Conservation (phyloP, 1,139 yeast genomes). For the Nakaseomyces sp. region DNA sequence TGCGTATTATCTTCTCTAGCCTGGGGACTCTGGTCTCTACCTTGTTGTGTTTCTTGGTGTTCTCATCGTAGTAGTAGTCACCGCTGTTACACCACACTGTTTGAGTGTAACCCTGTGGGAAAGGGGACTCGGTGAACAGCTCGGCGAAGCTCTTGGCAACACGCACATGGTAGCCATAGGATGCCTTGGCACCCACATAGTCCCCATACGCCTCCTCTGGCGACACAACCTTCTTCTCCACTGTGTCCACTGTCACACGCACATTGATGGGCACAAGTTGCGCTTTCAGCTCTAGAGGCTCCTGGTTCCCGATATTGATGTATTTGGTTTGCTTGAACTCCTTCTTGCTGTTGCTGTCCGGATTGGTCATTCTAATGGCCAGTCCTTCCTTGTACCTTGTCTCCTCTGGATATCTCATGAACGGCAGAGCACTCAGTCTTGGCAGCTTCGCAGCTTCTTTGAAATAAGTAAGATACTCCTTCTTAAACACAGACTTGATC, state of each 20-base stretch:
- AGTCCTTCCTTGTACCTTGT: conserved; percentile 53
- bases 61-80: conserved; percentile 42
- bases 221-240: conserved; percentile 55
- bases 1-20: conserved; percentile 19
- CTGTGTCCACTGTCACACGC: conserved; percentile 69
- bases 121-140: conserved; percentile 62
- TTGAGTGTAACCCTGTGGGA: conserved; percentile 61
- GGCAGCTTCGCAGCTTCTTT: conserved; percentile 65
- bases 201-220: conserved; percentile 65
- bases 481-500: conserved; percentile 52
- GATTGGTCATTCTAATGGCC: conserved; percentile 49
- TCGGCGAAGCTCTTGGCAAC: conserved; percentile 52
- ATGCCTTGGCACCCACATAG: conserved; percentile 44
- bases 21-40: conserved; percentile 19
- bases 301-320: conserved; percentile 62
- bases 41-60: conserved; percentile 18
- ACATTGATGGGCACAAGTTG: conserved; percentile 69
- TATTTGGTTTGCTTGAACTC: conserved; percentile 55
- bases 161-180: conserved; percentile 73
- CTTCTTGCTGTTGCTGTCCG: conserved; percentile 34
- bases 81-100: conserved; percentile 43
- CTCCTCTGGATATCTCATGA: conserved; percentile 43
- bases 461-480: conserved; percentile 40
- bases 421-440: conserved; percentile 62
- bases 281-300: conserved; percentile 47